Conservation (phyloP, 257 asterid genomes). For the Verbascum thapsus region DNA sequence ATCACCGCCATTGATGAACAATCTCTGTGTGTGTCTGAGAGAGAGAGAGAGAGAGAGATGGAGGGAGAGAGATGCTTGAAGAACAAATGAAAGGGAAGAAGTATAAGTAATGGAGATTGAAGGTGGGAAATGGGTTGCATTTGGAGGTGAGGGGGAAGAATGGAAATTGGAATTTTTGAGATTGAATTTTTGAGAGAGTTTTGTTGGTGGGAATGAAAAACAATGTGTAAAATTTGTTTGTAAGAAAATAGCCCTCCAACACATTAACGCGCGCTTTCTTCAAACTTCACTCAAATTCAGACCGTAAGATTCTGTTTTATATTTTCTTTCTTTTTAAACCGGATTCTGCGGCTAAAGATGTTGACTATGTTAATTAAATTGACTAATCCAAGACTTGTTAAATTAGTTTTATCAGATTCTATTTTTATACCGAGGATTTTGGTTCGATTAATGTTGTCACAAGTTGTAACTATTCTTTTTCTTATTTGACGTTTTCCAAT, state of each 20-base stretch:
- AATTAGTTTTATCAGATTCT: too few relatives aligned
- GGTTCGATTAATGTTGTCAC: too few relatives aligned
- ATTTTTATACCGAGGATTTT: too few relatives aligned
- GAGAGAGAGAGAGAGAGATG: slow-evolving; percentile 12
- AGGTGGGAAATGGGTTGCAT: slow-evolving; percentile 27
- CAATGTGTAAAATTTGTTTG: not conserved
- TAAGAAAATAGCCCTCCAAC: not conserved
- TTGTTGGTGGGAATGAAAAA: not conserved
- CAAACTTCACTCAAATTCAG: not conserved
- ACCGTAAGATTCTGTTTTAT: too few relatives aligned
- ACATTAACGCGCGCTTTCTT: slow-evolving; percentile 3
- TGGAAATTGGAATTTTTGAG: slow-evolving; percentile 24
- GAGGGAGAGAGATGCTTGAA: slow-evolving; percentile 4
- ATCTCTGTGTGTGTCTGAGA: too few relatives aligned
- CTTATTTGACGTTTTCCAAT: too few relatives aligned
- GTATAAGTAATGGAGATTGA: slow-evolving; percentile 15
- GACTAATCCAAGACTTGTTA: too few relatives aligned
- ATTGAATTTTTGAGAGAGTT: not conserved
- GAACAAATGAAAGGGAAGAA: not conserved
- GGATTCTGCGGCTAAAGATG: too few relatives aligned
- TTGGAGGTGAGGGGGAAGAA: slow-evolving; percentile 20
- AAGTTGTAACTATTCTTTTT: too few relatives aligned
- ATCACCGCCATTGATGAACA: slow-evolving; percentile 27
- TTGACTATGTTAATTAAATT: too few relatives aligned
- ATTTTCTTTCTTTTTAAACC: too few relatives aligned